phyloP scores from a whole-genome alignment of 108 stramenopile genomes.

The Cyclotella atomus region DNA sequence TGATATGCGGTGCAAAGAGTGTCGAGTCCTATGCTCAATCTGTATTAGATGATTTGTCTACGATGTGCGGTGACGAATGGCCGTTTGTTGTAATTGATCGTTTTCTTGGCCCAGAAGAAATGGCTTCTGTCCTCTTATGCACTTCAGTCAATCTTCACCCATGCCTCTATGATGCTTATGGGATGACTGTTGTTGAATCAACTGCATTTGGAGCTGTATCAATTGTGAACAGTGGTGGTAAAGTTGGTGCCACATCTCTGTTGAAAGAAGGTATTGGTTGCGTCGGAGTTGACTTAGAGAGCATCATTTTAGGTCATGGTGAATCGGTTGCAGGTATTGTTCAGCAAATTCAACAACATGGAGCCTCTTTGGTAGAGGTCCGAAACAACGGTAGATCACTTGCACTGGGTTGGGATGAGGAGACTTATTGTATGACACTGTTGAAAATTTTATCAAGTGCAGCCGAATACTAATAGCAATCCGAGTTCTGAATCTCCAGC shows the following conservation, averaged over 20 bases:
- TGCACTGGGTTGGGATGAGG: constrained; percentile 52
- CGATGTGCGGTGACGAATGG: neutral
- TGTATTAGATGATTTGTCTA: constrained; percentile 23
- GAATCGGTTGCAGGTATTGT: no score
- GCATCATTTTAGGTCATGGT: constrained; percentile 2
- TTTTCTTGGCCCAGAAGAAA: constrained; percentile 44
- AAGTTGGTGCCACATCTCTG: constrained; percentile 38
- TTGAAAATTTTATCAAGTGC: constrained; percentile 4
- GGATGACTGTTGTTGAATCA: constrained; percentile 70
- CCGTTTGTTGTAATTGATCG: constrained; percentile 33
- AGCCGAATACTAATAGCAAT: no score
- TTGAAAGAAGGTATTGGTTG: constrained; percentile 33
- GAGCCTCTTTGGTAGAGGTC: constrained; percentile 1
- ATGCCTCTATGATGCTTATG: constrained; percentile 63
- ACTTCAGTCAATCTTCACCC: constrained; percentile 63
- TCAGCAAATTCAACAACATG: neutral
- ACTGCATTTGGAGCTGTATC: constrained; percentile 59
- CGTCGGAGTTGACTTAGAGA: constrained; percentile 25
- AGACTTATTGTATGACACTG: constrained; percentile 9
- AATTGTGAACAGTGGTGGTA: constrained; percentile 35
- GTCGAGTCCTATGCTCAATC: constrained; percentile 46
- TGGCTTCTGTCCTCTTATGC: constrained; percentile 45
- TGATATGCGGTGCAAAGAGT: constrained; percentile 57
- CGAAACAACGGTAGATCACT: constrained; percentile 23
- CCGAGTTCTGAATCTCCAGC: no score